Percentiles rank a stretch among this genome's conserved stretches.
Conservation (phyloP, 2,329 filamentous ascomycete species). For the Ilyonectria sp. region DNA sequence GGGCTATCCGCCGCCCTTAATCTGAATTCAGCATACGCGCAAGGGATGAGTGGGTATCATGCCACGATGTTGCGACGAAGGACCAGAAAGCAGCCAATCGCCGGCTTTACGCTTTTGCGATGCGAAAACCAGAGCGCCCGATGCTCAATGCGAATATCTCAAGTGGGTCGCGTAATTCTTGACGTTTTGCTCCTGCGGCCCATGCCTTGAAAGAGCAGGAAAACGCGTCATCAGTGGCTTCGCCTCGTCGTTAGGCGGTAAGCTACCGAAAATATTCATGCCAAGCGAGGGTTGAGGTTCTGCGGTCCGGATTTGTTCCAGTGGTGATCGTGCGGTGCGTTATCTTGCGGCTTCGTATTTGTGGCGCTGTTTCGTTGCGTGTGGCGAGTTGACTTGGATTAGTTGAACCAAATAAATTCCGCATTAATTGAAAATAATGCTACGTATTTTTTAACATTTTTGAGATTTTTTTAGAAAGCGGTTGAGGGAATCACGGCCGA, state of each 20-base stretch:
- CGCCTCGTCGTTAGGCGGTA: not conserved
- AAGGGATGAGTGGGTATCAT: not conserved
- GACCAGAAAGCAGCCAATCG: not conserved
- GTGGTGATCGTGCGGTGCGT: not conserved
- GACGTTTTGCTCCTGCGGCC: not conserved
- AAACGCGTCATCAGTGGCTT: not conserved
- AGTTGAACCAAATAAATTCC: too few species aligned
- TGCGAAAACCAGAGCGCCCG: not conserved
- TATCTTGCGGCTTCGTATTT: not conserved
- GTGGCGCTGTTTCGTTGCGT: not conserved
- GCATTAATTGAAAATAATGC: too few species aligned
- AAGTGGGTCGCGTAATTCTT: not conserved
- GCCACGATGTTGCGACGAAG: not conserved
- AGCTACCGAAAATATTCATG: not conserved
- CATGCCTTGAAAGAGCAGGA: not conserved
- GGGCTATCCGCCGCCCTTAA: not conserved
- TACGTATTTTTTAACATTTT: too few species aligned
- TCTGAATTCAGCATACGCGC: not conserved
- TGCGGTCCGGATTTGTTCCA: not conserved
- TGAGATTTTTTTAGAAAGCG: too few species aligned
- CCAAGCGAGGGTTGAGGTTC: not conserved
- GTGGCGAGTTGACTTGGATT: too few species aligned
- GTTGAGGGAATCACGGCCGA: too few species aligned
- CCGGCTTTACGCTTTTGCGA: not conserved
- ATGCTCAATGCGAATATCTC: not conserved